Base-by-base conservation (phyloP, 768 basidiomycete genomes). In the Chiua virens region DNA sequence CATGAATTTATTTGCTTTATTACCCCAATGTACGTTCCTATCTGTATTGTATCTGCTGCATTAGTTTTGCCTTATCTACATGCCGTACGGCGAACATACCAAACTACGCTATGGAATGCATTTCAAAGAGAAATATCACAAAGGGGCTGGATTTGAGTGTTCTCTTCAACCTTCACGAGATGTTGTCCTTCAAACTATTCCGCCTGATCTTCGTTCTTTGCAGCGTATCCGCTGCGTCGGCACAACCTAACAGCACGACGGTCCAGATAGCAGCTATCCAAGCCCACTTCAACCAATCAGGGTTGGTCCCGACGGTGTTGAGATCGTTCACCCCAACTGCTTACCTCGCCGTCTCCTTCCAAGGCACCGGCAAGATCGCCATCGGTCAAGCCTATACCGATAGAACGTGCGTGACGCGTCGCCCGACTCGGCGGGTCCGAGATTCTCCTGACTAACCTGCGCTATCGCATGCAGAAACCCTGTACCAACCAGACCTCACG, bases 241-340 rank as follows among this genome's bases (percentile, higher is more conserved):
- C 81, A 21, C 82, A 86, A 65, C 57, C 64, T 49, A 70, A 69
- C 49, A 72, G 71, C 48, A 67, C 69, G 30, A 53, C 63, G 20
- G 55, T 83, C 32, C 75, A 76, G 50, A 70, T 88, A 42, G 75
- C 75, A 49, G 81, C 79, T 32, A 81, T 87, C 45, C 71, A 85
- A 62, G 89, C 88, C 20, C 83, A 90, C 66, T 87, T 91, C 66
- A 68, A 59, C 14, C 77, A 80, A 52, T 74, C 83, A 17, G 73
- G 68, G 43, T 68, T 92, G 54, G 82, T 87, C 37, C 89, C 91
- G 2, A 70, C 78, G 47, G 68, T 87, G 41, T 58, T 92, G 42
- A 22, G 76, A 8, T 66, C 70, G n/a, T 90, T 92, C 68, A 65
- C 71, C 49, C 89, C 88, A 7, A 67, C 64, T 20, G 86, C 82